Evolutionary conservation across 164 flowering plant genomes (phyloP), one percentile per base, ranked within the genome.

Genomic region (Aristolochia californica): DNA sequence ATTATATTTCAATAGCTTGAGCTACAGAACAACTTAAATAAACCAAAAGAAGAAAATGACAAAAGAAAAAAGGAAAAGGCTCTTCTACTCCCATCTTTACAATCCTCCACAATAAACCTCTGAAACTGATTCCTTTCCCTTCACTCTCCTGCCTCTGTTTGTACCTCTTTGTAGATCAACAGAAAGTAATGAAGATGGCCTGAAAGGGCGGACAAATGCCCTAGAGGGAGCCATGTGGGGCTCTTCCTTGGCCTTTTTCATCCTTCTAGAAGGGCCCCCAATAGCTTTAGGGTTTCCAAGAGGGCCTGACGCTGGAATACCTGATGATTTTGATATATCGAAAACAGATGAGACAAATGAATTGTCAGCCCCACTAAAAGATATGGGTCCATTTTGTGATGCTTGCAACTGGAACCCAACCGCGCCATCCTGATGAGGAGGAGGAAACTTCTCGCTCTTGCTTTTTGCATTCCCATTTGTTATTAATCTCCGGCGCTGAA

Each of bases 361-460:
- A 44, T 68, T 43, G 38, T 75, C 87, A n/a, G 76, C 21, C 23
- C 70, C 70, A 34, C 71, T 75, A 63, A 85, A 85, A 28, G 97
- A 83, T 49, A 70, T 38, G 9, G 76, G 77, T 13, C 78, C 84
- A 64, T 81, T 71, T 22, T 67, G 75, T 43, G 89, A 76, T 59
- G 74, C 40, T 23, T 82, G 81, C 4, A 38, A 59, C 24, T 77
- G 85, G 59, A 77, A 70, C 44, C 88, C 91, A 22, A 80, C 80
- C 4, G 83, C 76, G 61, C 82, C 97, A 65, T 87, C 97, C 59
- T 87, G 87, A 72, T 90, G 93, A 3, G 97, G 97, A 15, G 97
- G 97, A 1, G 97, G 97, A 63, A 90, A 90, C 68, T 87, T 90
- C 77, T 90, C 97, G 22, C 97, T 90, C 80, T 87, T 90, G 83